Evolutionary conservation across 2,329 filamentous ascomycete genomes (phyloP), one percentile per base, ranked within the genome.

Genomic region (Fusarium nanum): DNA sequence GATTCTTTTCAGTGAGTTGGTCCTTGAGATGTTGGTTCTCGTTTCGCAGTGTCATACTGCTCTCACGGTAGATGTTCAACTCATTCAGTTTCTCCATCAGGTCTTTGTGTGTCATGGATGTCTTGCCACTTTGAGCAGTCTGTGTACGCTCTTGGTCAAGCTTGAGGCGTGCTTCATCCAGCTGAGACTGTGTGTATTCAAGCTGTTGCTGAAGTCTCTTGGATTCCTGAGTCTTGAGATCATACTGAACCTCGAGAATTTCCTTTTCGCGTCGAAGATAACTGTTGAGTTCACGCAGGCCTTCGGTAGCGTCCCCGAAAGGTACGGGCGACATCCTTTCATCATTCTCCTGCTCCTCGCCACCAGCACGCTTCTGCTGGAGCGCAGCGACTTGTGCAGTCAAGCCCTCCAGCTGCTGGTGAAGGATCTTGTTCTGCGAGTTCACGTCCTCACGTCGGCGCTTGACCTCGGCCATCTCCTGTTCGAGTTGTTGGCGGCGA

Each of bases 201-300:
- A 98, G 87, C 76, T 98, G 94, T 75, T 98, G 93, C 76, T 95
- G 93, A 44, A 98, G 82, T 56, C 96, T 90, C 81, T 97, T 97
- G 56, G 89, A 87, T 80, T 99, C 96, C 74, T 97, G 93, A 1
- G 90, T 86, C 75, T 95, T 94, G 46, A 98, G 85, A 73, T 98
- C 94, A 75, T 94, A 92, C 76, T 98, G 95, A n/a, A 98, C 93
- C 74, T 99, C 95, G 11, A 98, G 87, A 71, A 99, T 98, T 78
- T 98, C 96, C 84, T 98, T 99, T 81, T 99, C 97, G 44, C 93
- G 92, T 47, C 95, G 91, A 66, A 99, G 84, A 79, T 96, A 99
- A 67, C 89, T 92, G 81, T 97, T 97, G 60, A 99, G 88, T 76
- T 98, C 95, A 67, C 96, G 92, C 12, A 97, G 87, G 56, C 92